Conservation (phyloP, 1,284 basidiomycete species). For the Clitocybe nebularis region DNA sequence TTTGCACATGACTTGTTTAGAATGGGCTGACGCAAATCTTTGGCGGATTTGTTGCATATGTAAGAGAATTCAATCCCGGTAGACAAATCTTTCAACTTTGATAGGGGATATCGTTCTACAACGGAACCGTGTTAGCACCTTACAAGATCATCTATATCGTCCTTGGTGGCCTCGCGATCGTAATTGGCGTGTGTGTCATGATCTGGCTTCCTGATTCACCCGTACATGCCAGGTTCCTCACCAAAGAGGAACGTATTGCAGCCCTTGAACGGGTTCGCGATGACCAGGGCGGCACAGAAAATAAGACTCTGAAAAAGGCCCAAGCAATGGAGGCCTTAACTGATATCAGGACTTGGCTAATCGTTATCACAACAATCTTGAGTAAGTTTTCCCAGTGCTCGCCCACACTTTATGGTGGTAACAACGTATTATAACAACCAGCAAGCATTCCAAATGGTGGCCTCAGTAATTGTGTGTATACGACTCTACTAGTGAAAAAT, state of each 20-base stretch:
- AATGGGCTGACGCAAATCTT: slow-evolving; percentile 61
- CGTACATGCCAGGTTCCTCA: slow-evolving; percentile 54
- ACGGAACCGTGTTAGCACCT: slow-evolving; percentile 42
- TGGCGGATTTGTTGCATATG: slow-evolving; percentile 66
- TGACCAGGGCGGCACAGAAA: slow-evolving; percentile 62
- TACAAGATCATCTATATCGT: slow-evolving; percentile 64
- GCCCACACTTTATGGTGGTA: background rate
- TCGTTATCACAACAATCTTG: slow-evolving; percentile 53
- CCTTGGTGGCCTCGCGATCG: slow-evolving; percentile 56
- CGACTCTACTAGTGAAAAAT: background rate
- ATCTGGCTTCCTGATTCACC: slow-evolving; percentile 67
- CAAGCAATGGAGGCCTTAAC: slow-evolving; percentile 55
- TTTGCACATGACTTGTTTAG: slow-evolving; percentile 24
- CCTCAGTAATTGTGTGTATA: slow-evolving; percentile 55
- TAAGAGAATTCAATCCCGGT: slow-evolving; percentile 21
- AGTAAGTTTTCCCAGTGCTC: slow-evolving; percentile 35
- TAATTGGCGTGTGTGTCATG: slow-evolving; percentile 54
- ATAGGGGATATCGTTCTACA: slow-evolving; percentile 56
- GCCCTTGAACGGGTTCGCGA: slow-evolving; percentile 65
- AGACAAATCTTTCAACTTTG: background rate
- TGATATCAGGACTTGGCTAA: slow-evolving; percentile 63
- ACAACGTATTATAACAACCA: slow-evolving; percentile 21
- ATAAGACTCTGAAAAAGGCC: slow-evolving; percentile 56
- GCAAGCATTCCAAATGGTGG: slow-evolving; percentile 66
- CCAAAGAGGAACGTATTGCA: slow-evolving; percentile 57